Base-by-base conservation (phyloP, 192 early-diverging fungal species). In the Backusella tuberculispora region DNA sequence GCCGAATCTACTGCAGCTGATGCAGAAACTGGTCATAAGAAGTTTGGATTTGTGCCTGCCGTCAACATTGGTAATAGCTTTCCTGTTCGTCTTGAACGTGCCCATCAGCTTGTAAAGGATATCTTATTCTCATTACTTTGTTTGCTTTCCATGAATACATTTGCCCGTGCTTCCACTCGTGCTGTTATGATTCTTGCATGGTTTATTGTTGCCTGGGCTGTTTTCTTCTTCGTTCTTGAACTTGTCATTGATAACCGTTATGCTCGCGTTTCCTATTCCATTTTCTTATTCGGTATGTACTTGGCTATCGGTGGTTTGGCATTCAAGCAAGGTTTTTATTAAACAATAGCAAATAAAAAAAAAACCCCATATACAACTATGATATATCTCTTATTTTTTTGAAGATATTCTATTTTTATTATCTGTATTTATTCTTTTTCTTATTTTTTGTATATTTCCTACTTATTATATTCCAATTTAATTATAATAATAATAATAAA, bases 171-270 rank as follows among this genome's bases (percentile, higher is more conserved):
- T 15, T 72, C 77, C 46, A 76, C 66, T 4, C 37, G 56, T 41
- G 74, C 83, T 5, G 83, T 78, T 3, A 75, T 76, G 74, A 78
- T 84, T 42, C 19, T 84, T 14, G 24, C 77, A 19, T 84, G 83
- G 83, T 65, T 84, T 14, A 74, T 71, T 47, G 43, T 71, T 43
- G 68, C 56, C 17, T 74, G 74, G 26, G 77, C 77, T 19, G 21
- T 78, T 5, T 14, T 78, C 17, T 66, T 70, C 9, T 45, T 69
- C 43, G 38, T 73, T 37, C 40, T 70, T 29, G 77, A 78, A 43
- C n/a, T 44, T 21, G 45, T 68, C 6, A 40, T 70, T 38, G 63
- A 68, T 14, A 47, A 78, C 24, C 42, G 56, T 34, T 74, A 67
- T 41, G 46, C 45, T 12, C 77, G 73, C 37, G 41, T 78, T 21